These are phyloP conservation scores for Colletotrichum brevisporum DNA, from an alignment of 2,329 filamentous ascomycete genomes.

Conservation along the genomic window DNA sequence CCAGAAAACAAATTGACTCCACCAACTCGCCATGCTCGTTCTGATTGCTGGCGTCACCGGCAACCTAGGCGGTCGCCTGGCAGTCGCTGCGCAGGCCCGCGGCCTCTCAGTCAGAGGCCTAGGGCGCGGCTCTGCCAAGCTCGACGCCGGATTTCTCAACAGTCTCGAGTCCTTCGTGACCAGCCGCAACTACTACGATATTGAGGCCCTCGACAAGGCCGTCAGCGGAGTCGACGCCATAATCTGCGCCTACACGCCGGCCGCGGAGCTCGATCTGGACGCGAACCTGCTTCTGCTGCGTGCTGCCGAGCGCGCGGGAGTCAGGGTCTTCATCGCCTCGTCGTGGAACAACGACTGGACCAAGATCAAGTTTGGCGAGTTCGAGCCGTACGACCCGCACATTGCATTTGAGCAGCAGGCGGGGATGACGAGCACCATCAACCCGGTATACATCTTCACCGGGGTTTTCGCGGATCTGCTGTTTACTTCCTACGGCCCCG, in stretches of 20 bases:
- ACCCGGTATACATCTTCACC: constrained; percentile 49
- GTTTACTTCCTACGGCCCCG: constrained; percentile 38
- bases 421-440: constrained; percentile 46
- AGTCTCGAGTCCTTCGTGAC: constrained; percentile 48
- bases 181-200: constrained; percentile 47
- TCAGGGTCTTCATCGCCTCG: constrained; percentile 48
- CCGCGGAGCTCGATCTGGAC: constrained; percentile 47
- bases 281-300: constrained; percentile 53
- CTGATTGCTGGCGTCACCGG: constrained; percentile 55
- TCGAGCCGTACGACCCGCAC: constrained; percentile 52
- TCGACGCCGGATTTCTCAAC: constrained; percentile 39
- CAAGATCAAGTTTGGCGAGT: constrained; percentile 45
- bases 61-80: constrained; percentile 50
- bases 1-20: background rate
- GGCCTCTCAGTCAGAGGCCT: constrained; percentile 53
- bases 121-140: constrained; percentile 48
- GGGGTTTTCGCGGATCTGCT: constrained; percentile 48
- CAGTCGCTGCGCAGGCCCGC: constrained; percentile 43
- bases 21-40: constrained; percentile 56
- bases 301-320: constrained; percentile 52
- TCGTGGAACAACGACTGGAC: constrained; percentile 53
- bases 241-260: constrained; percentile 48
- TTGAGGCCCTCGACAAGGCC: constrained; percentile 49
- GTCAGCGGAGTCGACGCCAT: constrained; percentile 52
- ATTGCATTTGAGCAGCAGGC: constrained; percentile 51